These are phyloP conservation scores for Monilinia fructicola DNA, from an alignment of 2,329 filamentous ascomycete genomes.

Conservation along the genomic window DNA sequence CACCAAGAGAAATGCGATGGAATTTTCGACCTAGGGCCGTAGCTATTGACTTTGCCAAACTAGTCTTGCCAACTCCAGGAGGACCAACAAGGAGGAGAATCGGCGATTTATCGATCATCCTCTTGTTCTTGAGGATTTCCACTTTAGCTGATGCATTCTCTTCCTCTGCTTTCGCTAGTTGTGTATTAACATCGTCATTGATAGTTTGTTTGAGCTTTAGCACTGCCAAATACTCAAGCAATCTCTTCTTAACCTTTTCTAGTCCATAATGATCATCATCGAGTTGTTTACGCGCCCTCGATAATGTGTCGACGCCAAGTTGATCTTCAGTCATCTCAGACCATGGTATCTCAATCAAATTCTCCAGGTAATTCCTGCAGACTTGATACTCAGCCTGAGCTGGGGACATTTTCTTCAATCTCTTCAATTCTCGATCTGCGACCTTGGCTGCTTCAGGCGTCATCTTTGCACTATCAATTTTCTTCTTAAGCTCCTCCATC, in stretches of 20 bases:
- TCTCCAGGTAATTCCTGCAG: conserved; percentile 89
- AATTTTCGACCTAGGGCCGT: conserved; percentile 92
- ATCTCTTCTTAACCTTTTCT: conserved; percentile 93
- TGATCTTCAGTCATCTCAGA: conserved; percentile 79
- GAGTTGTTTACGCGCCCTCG: conserved; percentile 80
- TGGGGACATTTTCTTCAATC: conserved; percentile 92
- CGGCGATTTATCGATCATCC: conserved; percentile 90
- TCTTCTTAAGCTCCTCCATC: conserved; percentile 86
- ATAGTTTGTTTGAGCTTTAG: conserved; percentile 89
- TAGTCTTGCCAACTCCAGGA: conserved; percentile 94
- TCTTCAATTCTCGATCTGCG: conserved; percentile 84
- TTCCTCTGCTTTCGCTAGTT: conserved; percentile 68
- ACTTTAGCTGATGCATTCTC: conserved; percentile 59
- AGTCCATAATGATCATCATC: conserved; percentile 96
- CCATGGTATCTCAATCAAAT: conserved; percentile 92
- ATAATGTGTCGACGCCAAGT: conserved; percentile 76
- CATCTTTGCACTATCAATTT: conserved; percentile 76
- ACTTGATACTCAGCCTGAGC: conserved; percentile 96
- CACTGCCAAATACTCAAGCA: conserved; percentile 96
- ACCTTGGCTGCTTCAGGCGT: conserved; percentile 84
- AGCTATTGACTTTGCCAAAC: conserved; percentile 87
- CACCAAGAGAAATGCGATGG: conserved; percentile 92
- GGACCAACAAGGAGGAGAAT: conserved; percentile 92
- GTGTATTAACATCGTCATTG: conserved; percentile 77
- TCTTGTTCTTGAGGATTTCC: conserved; percentile 74